Percentiles rank a stretch among this genome's conserved stretches.
Evolutionary conservation across 441 rosid species (phyloP).

Genomic region (Adansonia gregorii): DNA sequence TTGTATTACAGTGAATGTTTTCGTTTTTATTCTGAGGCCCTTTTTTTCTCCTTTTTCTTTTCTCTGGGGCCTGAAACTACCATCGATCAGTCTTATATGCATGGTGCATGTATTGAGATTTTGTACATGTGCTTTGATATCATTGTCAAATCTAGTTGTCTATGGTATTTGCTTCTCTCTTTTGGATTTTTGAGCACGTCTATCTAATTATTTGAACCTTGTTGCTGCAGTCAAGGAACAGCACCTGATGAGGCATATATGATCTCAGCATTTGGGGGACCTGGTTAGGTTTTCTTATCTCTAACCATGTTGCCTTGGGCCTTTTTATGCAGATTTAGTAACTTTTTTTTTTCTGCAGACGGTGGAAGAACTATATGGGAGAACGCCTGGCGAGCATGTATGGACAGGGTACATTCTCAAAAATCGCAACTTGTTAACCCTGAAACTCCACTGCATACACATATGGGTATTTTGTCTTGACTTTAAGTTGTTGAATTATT

Average conservation of each 20-base stretch:
- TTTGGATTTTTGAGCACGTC: neutral
- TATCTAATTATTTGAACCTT: slow-evolving; percentile 29
- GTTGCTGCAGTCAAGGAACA: slow-evolving; percentile 78
- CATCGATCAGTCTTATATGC: neutral
- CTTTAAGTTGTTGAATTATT: slow-evolving; percentile 5
- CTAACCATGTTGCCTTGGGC: slow-evolving; percentile 9
- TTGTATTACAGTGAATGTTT: neutral
- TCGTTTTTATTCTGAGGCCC: neutral
- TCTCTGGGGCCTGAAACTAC: neutral
- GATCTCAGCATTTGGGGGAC: slow-evolving; percentile 97
- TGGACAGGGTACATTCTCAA: slow-evolving; percentile 67
- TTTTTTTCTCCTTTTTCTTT: neutral
- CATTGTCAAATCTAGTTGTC: slow-evolving; percentile 5
- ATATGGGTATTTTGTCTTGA: slow-evolving; percentile 55
- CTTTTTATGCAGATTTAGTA: slow-evolving; percentile 22
- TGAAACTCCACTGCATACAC: slow-evolving; percentile 74
- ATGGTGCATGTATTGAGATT: slow-evolving; percentile 15
- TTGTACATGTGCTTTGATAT: slow-evolving; percentile 16
- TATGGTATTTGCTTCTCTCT: neutral
- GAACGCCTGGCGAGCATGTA: slow-evolving; percentile 73
- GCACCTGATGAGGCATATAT: slow-evolving; percentile 96
- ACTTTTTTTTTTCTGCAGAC: slow-evolving; percentile 54
- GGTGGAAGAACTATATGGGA: slow-evolving; percentile 89
- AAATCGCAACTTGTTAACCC: slow-evolving; percentile 51
- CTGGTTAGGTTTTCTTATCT: slow-evolving; percentile 54